A percentile compares a stretch with the other conserved stretches of the same genome.
Conservation (phyloP, 108 stramenopile genomes). For the Nitzschia palea region DNA sequence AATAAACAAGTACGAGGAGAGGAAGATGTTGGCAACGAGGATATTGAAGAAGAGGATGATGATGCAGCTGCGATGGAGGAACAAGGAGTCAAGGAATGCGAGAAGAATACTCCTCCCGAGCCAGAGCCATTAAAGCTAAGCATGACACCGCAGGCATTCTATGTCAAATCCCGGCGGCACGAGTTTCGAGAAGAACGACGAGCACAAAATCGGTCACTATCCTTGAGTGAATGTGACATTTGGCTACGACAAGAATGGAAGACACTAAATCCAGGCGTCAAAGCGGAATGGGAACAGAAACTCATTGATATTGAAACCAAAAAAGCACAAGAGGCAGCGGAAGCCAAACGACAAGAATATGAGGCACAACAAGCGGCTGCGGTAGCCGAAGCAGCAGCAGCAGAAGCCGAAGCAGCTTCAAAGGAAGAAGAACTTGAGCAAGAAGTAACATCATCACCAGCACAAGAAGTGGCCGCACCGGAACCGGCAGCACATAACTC, state of each 20-base stretch:
- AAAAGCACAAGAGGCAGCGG: conserved; percentile 1
- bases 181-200: conserved; percentile 23
- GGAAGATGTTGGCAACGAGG: conserved; percentile 22
- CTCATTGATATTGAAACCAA: conserved; percentile 1
- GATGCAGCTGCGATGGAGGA: not conserved
- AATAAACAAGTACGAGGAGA: conserved; percentile 28
- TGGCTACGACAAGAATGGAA: conserved; percentile 12
- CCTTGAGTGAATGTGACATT: conserved; percentile 5
- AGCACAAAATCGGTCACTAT: not conserved
- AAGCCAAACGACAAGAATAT: conserved; percentile 7
- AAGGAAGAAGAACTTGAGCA: conserved; percentile 21
- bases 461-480: too few species aligned
- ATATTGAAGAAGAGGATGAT: conserved; percentile 15
- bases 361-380: not conserved
- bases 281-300: conserved; percentile 3
- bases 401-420: conserved; percentile 7
- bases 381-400: not conserved
- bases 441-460: too few species aligned
- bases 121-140: not conserved
- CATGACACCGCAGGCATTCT: conserved; percentile 25
- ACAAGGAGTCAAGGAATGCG: not conserved
- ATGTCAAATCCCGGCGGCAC: conserved; percentile 17
- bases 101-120: not conserved
- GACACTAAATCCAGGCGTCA: not conserved
- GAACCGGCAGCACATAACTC: too few species aligned